These are phyloP conservation scores for Scutellaria barbata DNA, from an alignment of 257 asterid genomes.

Conservation along the genomic window DNA sequence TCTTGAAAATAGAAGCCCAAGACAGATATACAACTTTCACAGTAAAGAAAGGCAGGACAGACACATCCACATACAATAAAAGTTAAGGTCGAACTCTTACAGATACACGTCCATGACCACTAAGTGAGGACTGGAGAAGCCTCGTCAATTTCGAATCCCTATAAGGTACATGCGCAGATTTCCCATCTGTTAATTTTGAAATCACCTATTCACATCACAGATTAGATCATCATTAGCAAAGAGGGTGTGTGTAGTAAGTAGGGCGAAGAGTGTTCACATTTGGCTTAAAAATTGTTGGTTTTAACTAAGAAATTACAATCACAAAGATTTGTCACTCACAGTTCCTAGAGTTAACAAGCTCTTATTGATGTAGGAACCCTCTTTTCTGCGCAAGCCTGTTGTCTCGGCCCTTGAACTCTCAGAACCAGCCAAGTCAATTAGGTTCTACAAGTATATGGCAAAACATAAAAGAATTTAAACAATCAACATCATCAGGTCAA, in stretches of 20 bases:
- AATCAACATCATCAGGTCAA: constrained; percentile 38
- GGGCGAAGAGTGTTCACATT: constrained; percentile 25
- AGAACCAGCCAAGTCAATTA: constrained; percentile 99
- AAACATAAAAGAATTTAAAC: constrained; percentile 32
- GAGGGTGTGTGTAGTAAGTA: constrained; percentile 12
- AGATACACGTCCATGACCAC: constrained; percentile 99
- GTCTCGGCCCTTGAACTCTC: constrained; percentile 98
- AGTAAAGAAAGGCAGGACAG: constrained; percentile 13
- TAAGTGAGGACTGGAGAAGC: constrained; percentile 94
- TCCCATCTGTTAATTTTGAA: constrained; percentile 92
- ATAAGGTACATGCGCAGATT: constrained; percentile 85
- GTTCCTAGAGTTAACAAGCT: constrained; percentile 99
- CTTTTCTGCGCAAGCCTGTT: constrained; percentile 90
- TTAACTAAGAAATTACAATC: constrained; percentile 40
- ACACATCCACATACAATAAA: constrained; percentile 30
- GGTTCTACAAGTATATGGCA: constrained; percentile 72
- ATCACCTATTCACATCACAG: constrained; percentile 69
- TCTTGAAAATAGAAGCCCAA: not conserved
- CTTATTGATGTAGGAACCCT: constrained; percentile 96
- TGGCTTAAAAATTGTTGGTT: constrained; percentile 22
- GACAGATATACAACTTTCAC: constrained; percentile 19
- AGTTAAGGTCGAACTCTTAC: constrained; percentile 55
- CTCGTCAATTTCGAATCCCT: constrained; percentile 98
- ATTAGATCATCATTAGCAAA: constrained; percentile 39
- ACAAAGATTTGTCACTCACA: constrained; percentile 68